Evolutionary conservation across 805 yeast species (phyloP), one percentile per base, ranked within the genome.

Genomic region (Candida cerambycidarum): DNA sequence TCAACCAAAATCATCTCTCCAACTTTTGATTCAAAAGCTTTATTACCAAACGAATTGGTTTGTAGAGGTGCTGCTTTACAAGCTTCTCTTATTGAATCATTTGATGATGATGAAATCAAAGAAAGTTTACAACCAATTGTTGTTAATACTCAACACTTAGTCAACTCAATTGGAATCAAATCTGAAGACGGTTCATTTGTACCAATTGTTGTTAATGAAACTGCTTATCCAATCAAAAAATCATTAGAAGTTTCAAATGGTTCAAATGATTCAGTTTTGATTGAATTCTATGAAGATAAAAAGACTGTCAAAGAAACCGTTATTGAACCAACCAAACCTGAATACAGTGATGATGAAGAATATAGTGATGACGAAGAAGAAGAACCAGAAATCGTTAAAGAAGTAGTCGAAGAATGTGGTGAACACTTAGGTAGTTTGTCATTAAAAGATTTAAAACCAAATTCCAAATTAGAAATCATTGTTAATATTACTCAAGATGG

Each of bases 31-130:
- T 55, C 85, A 48, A 89, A 88, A 68, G 86, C 93, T 44, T 62
- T 82, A 48, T 80, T 87, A 69, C 97, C 99, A 47, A 83, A 87
- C 59, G 98, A 93, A 73, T 76, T 89, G 58, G 74, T 85, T 51
- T 83, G 95, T 51, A 83, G 95, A 60, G 99, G 99, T 69, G 95
- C 97, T 45, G 97, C 98, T 50, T 78, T 92, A 62, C 98, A 93
- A 76, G 99, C 97, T 39, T 81, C 95, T 29, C 74, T 92, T 57
- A 72, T 85, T 50, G 92, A 85, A 57, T 73, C 80, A 45, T 95
- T 88, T 57, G 93, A 84, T 58, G 89, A 79, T 41, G 95, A 86
- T 49, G 93, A 89, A 67, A 73, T 83, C 56, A 71, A 75, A 37
- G 95, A 89, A 69, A 83, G 93, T 44, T 71, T 82, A 55, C 85